These are phyloP conservation scores for Boletus rex-veris DNA, from an alignment of 768 basidiomycete genomes.

Conservation along the genomic window DNA sequence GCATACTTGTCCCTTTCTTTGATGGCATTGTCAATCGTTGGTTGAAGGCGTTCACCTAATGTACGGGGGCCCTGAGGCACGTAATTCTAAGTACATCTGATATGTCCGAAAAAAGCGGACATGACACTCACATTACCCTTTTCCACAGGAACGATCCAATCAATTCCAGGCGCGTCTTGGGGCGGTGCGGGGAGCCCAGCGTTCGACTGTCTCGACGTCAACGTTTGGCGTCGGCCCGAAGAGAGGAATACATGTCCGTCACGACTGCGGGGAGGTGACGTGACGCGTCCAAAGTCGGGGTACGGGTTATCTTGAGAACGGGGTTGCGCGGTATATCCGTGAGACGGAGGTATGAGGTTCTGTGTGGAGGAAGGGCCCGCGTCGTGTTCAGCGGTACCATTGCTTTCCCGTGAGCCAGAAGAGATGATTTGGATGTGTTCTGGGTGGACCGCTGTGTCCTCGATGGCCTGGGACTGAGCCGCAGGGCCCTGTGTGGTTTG, in stretches of 20 bases:
- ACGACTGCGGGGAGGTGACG: constrained; percentile 8
- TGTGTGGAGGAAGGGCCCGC: constrained; percentile 1
- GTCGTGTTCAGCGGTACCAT: not conserved
- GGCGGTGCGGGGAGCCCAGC: too few relatives aligned
- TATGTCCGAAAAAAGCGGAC: not conserved
- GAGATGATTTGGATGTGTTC: constrained; percentile 2
- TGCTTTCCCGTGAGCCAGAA: not conserved
- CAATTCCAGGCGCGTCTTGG: constrained; percentile 9
- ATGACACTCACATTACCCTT: constrained; percentile 17
- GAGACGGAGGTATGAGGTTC: too few relatives aligned
- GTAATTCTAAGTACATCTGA: not conserved
- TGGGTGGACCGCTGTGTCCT: not conserved
- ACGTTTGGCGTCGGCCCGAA: constrained; percentile 1
- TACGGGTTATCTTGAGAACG: constrained; percentile 5
- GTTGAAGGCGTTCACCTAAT: constrained; percentile 49
- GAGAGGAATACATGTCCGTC: constrained; percentile 11
- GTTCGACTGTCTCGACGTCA: not conserved
- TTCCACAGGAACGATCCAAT: constrained; percentile 28
- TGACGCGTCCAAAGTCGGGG: constrained; percentile 1
- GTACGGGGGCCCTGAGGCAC: constrained; percentile 31
- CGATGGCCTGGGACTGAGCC: not conserved
- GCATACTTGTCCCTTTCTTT: constrained; percentile 46
- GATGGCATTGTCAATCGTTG: constrained; percentile 49
- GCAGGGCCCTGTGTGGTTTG: not conserved
- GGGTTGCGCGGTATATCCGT: not conserved